Evolutionary conservation across 331 rosid genomes (phyloP).

Genomic region (Quercus phellos): DNA sequence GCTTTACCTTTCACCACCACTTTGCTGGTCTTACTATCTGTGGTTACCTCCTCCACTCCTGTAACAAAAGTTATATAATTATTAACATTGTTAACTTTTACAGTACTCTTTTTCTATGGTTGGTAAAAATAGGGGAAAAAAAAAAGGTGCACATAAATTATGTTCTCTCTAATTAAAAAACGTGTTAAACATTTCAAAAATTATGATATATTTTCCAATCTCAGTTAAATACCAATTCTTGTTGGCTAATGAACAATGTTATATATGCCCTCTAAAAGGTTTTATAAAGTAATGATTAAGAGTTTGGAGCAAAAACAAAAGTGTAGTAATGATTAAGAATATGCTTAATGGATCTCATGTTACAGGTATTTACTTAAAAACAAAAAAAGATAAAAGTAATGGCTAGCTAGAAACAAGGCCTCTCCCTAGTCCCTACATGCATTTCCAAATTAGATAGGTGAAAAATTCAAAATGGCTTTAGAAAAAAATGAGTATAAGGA

Average conservation of each 20-base stretch:
- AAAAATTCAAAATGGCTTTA: background rate
- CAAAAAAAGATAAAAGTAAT: too few relatives aligned
- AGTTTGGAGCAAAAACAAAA: too few relatives aligned
- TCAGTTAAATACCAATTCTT: background rate
- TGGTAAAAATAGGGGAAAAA: background rate
- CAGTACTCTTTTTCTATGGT: background rate
- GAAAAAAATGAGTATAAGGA: background rate
- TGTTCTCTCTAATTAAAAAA: background rate
- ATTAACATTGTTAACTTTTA: background rate
- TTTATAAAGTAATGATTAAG: background rate
- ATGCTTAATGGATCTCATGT: too few relatives aligned
- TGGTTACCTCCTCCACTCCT: conserved; percentile 91
- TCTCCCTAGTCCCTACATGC: background rate
- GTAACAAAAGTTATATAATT: background rate
- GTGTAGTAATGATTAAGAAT: too few relatives aligned
- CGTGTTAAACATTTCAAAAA: background rate
- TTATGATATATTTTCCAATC: background rate
- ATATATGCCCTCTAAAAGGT: background rate
- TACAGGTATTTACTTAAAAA: too few relatives aligned
- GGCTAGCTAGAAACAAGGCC: too few relatives aligned
- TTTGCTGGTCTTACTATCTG: conserved; percentile 75
- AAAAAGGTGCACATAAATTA: background rate
- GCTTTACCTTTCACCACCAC: conserved; percentile 94
- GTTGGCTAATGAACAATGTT: background rate
- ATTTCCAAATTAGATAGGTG: background rate